phyloP scores from a whole-genome alignment of 148 eudicot genomes.

The Persicaria tinctoria region DNA sequence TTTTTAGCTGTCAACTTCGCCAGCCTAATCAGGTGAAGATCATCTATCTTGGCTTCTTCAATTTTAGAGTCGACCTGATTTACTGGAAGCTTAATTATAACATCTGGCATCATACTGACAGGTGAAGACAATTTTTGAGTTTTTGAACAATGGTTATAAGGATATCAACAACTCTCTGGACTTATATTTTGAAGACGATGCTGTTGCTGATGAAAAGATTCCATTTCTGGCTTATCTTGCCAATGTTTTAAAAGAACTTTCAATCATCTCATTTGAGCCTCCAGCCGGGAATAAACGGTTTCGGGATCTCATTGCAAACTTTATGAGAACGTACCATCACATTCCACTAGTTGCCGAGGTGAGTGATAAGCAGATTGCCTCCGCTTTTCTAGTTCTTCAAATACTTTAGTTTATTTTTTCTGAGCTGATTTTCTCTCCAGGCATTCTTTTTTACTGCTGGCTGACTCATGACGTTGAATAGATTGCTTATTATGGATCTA shows the following conservation, averaged over 20 bases:
- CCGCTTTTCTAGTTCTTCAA: background rate
- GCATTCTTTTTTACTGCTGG: background rate
- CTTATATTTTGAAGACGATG: constrained; percentile 81
- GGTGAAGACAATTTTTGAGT: constrained; percentile 90
- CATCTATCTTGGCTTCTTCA: constrained; percentile 5
- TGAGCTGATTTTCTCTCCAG: background rate
- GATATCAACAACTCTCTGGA: constrained; percentile 90
- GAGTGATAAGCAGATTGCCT: constrained; percentile 17
- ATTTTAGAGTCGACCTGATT: background rate
- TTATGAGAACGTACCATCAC: constrained; percentile 83
- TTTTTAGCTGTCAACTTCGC: constrained; percentile 89
- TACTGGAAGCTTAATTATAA: background rate
- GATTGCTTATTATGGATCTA: too few species aligned
- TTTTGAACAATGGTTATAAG: constrained; percentile 72
- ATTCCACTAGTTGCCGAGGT: constrained; percentile 79
- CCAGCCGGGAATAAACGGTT: constrained; percentile 85
- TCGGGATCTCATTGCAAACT: constrained; percentile 77
- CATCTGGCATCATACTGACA: constrained; percentile 20
- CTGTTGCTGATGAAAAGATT: constrained; percentile 96
- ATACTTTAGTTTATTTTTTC: background rate
- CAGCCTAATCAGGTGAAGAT: constrained; percentile 70
- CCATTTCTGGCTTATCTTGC: constrained; percentile 95
- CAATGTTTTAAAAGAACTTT: constrained; percentile 48
- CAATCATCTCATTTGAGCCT: constrained; percentile 71
- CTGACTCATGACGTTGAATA: background rate